Evolutionary conservation across 441 rosid species (phyloP), one percentile per base, ranked within the genome.

Genomic region (Syzygium malaccense): DNA sequence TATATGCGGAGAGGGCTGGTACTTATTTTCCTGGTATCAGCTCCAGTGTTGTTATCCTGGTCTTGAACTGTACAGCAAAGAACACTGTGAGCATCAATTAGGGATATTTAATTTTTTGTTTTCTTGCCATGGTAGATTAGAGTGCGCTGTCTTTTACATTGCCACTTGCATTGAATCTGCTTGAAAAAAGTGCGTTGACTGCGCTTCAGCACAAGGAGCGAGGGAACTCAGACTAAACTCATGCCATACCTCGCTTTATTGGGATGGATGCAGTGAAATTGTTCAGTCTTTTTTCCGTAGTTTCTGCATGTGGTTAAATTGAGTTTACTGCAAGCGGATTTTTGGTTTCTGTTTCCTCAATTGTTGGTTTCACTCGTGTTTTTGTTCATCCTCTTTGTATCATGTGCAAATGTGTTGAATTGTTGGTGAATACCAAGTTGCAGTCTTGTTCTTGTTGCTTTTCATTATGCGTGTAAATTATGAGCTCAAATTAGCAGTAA

Each of bases 11-110:
- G 75, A 14, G 75, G 88, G 93, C 92, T 88, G 92, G 90, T 91
- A 88, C 91, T 55, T 80, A 55, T 89, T 89, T 91, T 92, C 91
- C 90, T 89, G 92, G 75, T 92, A 88, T 89, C 90, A 87, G 90
- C 89, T 86, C 86, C 51, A 57, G 87, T 78, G 87, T 84, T 87
- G 89, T 86, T 90, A 41, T 48, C 83, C 83, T 75, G 83, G 23
- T 75, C 83, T 75, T 75, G 83, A 75, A 75, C 83, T 75, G 83
- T 75, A 75, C 83, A 75, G 83, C 83, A 75, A 75, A 75, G 49
- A 75, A 75, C 51, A 75, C 83, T 75, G 83, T 75, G 83, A 75
- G 83, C 83, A 75, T 75, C 83, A 26, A 75, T 75, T 75, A 75
- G 83, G 83, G 83, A 75, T 41, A 75, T 75, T 75, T 23, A 41